Base-by-base conservation (phyloP, 208 protist genomes). In the Porcisia hertigi region DNA sequence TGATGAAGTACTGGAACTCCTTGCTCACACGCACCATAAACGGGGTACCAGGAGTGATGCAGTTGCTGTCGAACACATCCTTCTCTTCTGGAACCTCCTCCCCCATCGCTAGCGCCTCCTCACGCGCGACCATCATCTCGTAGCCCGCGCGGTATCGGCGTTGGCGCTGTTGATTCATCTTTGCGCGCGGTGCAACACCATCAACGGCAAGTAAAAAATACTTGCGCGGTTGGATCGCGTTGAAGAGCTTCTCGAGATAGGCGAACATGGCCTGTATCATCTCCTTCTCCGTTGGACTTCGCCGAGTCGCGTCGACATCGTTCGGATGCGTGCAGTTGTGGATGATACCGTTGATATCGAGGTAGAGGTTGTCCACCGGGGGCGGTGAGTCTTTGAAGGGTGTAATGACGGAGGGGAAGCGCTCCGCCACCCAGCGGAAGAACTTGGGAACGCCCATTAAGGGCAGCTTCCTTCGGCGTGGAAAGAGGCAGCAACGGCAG, bases 301-400 rank as follows among this genome's bases (percentile, higher is more conserved):
- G 80, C 18, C 84, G 82, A 34, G 85, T 91, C n/a, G 86, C 88
- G 69, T 98, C 90, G n/a, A 94, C 81, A 71, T 98, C 94, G 84
- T 99, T 97, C 47, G 98, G 91, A 80, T 99, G 98, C 36, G 96
- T 98, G 87, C 98, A 99, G 79, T 98, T 97, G 88, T 99, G 99
- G 76, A 99, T 99, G 78, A 99, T 99, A 63, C 99, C 98, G 82
- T 99, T 99, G 98, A 99, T 99, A 84, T 99, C 99, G 52, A 99
- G 90, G 88, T 99, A 99, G 23, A 99, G 88, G 88, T 99, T 99
- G 91, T 99, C 99, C 70, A 98, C 95, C 34, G 89, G 88, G 2
- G 93, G 91, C n/a, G 88, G 89, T n/a, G 80, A 89, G 73, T 98
- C 92, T 72, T 94, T 91, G 71, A 98, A 94, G 25, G 89, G 86